Evolutionary conservation across 108 stramenopile species (phyloP), one percentile per base, ranked within the genome.

Genomic region (Cylindrotheca fusiformis): DNA sequence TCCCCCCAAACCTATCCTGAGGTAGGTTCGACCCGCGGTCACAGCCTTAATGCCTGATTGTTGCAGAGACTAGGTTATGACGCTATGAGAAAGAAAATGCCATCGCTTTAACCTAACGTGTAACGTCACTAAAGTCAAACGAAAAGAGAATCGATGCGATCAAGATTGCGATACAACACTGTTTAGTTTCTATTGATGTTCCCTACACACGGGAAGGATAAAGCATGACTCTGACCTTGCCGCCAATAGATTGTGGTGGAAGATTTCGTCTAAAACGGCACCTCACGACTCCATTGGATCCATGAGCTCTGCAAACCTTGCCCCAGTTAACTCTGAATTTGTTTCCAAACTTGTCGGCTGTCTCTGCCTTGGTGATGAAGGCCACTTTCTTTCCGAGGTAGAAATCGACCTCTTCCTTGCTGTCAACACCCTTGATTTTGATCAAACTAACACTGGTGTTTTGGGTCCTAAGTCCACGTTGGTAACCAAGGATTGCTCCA

Each of bases 261-360:
- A 99, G 84, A 66, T 98, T 95, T 60, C 91, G 76, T 53, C 85
- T 67, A 86, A 99, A 99, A 85, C 97, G 96, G 81, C 97, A 97
- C 65, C 93, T 90, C 51, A 99, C 96, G 19, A 97, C 97, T 31
- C 99, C 99, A 72, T 96, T 97, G 77, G 85, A 83, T 55, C 99
- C 99, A 65, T 99, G 99, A 25, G 88, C 77, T 31, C 98, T 85
- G 79, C 79, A 88, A 51, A 99, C 97, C 68, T 91, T 93, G 53
- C 99, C 99, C 99, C 99, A 99, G 63, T 96, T 97, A 50, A 97
- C 97, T 57, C 97, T 84, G 90, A 95, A 98, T 76, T 97, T 97
- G 65, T 86, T 87, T 62, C 88, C 94, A 55, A 83, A 81, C 78
- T 85, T 90, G 44, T 76, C 77, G 31, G 81, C 75, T 18, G 62